Evolutionary conservation across 2,329 filamentous ascomycete species (phyloP).

Genomic region (Triangularia setosa): DNA sequence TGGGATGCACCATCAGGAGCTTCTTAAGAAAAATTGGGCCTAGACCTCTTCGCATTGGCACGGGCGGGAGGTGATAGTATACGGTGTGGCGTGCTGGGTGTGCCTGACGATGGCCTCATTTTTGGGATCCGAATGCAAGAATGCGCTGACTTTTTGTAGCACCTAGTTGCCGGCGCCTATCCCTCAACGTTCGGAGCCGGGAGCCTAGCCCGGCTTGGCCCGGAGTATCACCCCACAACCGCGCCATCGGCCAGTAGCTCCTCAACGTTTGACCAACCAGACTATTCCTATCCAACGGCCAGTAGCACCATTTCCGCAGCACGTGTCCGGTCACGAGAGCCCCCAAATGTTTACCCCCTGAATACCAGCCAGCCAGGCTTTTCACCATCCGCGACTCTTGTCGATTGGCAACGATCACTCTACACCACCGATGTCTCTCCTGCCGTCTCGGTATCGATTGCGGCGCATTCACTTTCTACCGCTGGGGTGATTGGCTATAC

Average conservation of each 20-base stretch:
- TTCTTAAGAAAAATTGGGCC: not conserved
- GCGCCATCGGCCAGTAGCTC: not conserved
- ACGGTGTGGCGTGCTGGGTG: not conserved
- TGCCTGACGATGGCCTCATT: conserved; percentile 3
- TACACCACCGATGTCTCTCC: conserved; percentile 11
- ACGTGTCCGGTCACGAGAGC: not conserved
- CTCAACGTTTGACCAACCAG: not conserved
- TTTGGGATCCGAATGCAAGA: conserved; percentile 1
- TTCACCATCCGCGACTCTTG: not conserved
- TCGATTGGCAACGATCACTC: conserved; percentile 2
- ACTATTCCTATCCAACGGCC: not conserved
- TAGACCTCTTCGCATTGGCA: not conserved
- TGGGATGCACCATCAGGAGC: not conserved
- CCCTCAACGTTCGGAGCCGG: not conserved
- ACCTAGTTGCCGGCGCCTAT: conserved; percentile 6
- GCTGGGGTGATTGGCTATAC: not conserved
- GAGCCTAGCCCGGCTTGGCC: conserved; percentile 6
- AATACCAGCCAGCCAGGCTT: conserved; percentile 5
- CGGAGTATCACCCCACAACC: conserved; percentile 11
- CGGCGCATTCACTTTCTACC: not conserved
- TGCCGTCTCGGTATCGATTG: conserved; percentile 5
- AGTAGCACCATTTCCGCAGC: not conserved
- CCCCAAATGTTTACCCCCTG: not conserved
- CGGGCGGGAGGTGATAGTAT: not conserved
- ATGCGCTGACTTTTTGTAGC: conserved; percentile 14